These are phyloP conservation scores for Penicillium paradoxum DNA, from an alignment of 495 filamentous ascomycete genomes.

Conservation along the genomic window DNA sequence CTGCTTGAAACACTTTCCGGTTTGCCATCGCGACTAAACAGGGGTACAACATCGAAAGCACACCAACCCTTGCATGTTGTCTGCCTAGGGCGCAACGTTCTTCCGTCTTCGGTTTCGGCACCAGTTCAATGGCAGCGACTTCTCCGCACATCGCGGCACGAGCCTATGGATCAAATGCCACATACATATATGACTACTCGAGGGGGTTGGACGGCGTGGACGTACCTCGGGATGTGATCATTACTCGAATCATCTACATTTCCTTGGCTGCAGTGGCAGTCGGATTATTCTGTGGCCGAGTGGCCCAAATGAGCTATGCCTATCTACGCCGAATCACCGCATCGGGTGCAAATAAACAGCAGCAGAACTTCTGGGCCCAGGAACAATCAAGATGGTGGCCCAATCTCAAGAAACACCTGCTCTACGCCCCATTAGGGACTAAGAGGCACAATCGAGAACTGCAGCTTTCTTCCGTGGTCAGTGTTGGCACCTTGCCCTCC, in stretches of 20 bases:
- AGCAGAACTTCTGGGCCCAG: constrained; percentile 58
- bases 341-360: constrained; percentile 43
- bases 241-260: constrained; percentile 40
- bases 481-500: constrained; percentile 84
- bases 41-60: not conserved
- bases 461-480: constrained; percentile 77
- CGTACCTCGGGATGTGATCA: constrained; percentile 39
- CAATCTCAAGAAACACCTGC: constrained; percentile 71
- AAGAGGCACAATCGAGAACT: constrained; percentile 88
- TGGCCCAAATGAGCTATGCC: constrained; percentile 58
- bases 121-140: constrained; percentile 34
- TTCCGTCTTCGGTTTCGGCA: constrained; percentile 1
- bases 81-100: not conserved
- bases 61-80: not conserved
- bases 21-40: not conserved
- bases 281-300: constrained; percentile 50
- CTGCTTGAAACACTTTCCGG: not conserved
- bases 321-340: constrained; percentile 69
- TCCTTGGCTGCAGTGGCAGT: constrained; percentile 47
- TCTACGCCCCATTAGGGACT: constrained; percentile 75
- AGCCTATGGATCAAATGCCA: constrained; percentile 33
- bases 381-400: constrained; percentile 64
- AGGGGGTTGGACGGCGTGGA: constrained; percentile 41
- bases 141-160: constrained; percentile 27
- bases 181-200: constrained; percentile 44